These are phyloP conservation scores for Plasmodium blacklocki DNA, from an alignment of 169 alveolate species.

Conservation along the genomic window DNA sequence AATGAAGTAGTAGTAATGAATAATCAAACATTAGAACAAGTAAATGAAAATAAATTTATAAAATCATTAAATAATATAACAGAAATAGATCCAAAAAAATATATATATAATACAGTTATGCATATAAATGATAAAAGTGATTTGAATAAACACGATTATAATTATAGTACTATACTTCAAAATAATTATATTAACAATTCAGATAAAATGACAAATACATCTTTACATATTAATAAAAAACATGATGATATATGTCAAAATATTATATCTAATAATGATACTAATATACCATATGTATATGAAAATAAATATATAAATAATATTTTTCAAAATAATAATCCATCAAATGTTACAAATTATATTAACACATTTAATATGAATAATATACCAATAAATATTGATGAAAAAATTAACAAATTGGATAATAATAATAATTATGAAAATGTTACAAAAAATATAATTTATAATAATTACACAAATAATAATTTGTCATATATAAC, in stretches of 20 bases:
- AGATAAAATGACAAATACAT: constrained; percentile 28
- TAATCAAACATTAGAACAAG: not conserved
- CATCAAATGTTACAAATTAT: not conserved
- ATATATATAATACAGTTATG: not conserved
- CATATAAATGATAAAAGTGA: not conserved
- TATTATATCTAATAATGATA: constrained; percentile 5
- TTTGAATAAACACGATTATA: constrained; percentile 10
- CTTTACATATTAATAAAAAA: constrained; percentile 11
- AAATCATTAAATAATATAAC: not conserved
- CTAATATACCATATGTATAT: constrained; percentile 24
- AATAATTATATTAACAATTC: constrained; percentile 28
- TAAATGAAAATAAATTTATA: not conserved
- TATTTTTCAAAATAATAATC: constrained; percentile 29
- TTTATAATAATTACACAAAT: not conserved
- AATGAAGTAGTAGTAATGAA: not conserved
- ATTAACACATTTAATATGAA: not conserved
- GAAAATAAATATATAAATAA: constrained; percentile 42
- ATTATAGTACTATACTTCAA: constrained; percentile 29
- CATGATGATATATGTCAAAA: constrained; percentile 20
- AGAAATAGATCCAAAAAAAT: not conserved
- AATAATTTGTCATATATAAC: not conserved
- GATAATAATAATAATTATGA: not conserved
- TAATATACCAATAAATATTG: not conserved
- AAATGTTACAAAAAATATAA: not conserved
- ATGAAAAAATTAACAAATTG: constrained; percentile 2